Base-by-base conservation (phyloP, 2,329 filamentous ascomycete species). In the Sporothrix dimorphospora region DNA sequence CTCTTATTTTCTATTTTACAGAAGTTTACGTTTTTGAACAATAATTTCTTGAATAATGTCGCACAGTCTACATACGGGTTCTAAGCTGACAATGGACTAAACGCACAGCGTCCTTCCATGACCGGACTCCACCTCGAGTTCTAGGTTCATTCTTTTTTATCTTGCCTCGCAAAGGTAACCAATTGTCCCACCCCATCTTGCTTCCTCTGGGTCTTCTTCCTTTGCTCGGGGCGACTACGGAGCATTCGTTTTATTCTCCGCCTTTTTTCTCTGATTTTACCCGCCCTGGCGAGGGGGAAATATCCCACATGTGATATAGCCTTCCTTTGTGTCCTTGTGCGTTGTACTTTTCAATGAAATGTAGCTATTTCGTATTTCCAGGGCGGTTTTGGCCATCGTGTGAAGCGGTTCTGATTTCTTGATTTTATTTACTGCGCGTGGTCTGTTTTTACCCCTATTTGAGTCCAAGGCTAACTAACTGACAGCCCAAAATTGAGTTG, bases 221-320 rank as follows among this genome's bases (percentile, higher is more conserved):
- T 7, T 12, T 61, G 34, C 19, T 40, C 34, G 19, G 57, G n/a
- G 21, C 30, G 19, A 40, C 34, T 21, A 30, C 57, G 34, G 19
- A 40, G 34, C 6, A 55, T 55, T 55, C 12, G 24, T 30, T 12
- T 55, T 40, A 40, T 61, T 40, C 34, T 40, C 57, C 57, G 57
- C 30, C 19, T 14, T 67, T 66, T 30, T 21, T 66, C n/a, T 42
- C 68, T 51, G 38, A 24, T 45, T 65, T 61, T 65, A 65, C 21
- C 59, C 59, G 59, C 8, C 59, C 7, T 11, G 34, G 6, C 2
- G 40, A 14, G 38, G 38, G 21, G 6, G 12, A 5, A 24, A 65
- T 24, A 16, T 45, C n/a, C 38, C 38, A 24, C n/a, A 16, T 8
- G 2, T 16, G 21, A 27, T 47, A 30, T 65, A 4, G 12, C 4